phyloP scores from a whole-genome alignment of 495 filamentous ascomycete genomes.

The Pyrenula massariospora region DNA sequence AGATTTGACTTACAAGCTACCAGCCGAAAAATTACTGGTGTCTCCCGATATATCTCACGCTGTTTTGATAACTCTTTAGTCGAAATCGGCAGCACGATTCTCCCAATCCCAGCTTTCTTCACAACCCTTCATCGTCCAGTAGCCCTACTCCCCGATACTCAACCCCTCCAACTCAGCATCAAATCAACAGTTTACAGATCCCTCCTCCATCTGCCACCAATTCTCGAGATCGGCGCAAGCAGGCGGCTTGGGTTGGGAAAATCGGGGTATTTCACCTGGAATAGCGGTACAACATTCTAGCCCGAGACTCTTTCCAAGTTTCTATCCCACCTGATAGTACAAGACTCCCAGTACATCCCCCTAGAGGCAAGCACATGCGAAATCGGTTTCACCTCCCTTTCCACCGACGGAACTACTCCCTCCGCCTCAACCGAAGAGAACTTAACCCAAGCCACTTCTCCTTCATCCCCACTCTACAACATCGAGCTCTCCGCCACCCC shows the following conservation, averaged over 20 bases:
- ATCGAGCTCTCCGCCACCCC: slow-evolving; percentile 14
- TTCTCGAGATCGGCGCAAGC: neutral
- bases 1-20: slow-evolving; percentile 17
- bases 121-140: slow-evolving; percentile 19
- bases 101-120: slow-evolving; percentile 20
- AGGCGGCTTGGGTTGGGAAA: neutral
- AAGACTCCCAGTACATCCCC: slow-evolving; percentile 9
- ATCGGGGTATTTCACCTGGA: slow-evolving; percentile 20
- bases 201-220: slow-evolving; percentile 14
- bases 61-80: slow-evolving; percentile 19
- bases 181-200: slow-evolving; percentile 18
- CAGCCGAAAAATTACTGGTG: slow-evolving; percentile 16
- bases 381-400: slow-evolving; percentile 19
- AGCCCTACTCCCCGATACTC: slow-evolving; percentile 18
- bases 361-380: slow-evolving; percentile 20
- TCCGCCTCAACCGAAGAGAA: slow-evolving; percentile 12
- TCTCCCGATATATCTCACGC: slow-evolving; percentile 17
- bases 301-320: slow-evolving; percentile 14
- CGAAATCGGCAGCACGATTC: slow-evolving; percentile 11
- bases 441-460: slow-evolving; percentile 11
- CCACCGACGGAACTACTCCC: slow-evolving; percentile 4
- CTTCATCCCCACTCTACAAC: neutral
- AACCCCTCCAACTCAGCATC: slow-evolving; percentile 21
- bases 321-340: slow-evolving; percentile 11
- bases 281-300: slow-evolving; percentile 24